Evolutionary conservation across 2,329 filamentous ascomycete species (phyloP).

Genomic region (Aplosporella prunicola): DNA sequence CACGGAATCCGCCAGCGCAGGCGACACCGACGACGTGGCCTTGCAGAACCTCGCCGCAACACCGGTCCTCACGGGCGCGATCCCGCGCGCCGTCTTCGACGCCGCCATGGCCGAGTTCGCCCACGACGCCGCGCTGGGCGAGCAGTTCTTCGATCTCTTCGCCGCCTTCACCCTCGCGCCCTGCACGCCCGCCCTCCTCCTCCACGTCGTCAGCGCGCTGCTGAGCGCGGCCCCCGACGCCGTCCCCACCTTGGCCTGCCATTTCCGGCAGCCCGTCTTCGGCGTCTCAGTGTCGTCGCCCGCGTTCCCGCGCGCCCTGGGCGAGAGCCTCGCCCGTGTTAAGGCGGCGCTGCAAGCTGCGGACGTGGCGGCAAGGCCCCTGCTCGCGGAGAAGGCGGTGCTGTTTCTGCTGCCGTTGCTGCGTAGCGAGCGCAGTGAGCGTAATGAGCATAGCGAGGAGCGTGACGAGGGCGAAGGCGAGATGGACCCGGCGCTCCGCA

Average conservation of each 20-base stretch:
- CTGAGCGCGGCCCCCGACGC: slow-evolving; percentile 46
- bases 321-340: slow-evolving; percentile 54
- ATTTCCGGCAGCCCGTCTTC: slow-evolving; percentile 60
- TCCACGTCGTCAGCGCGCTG: slow-evolving; percentile 63
- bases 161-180: slow-evolving; percentile 57
- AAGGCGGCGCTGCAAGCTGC: slow-evolving; percentile 38
- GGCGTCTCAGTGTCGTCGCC: slow-evolving; percentile 54
- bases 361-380: not conserved
- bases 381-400: slow-evolving; percentile 39
- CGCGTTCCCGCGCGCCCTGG: slow-evolving; percentile 64
- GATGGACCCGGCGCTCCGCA: too few species aligned
- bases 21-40: slow-evolving; percentile 40
- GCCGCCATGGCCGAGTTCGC: slow-evolving; percentile 70
- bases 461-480: too few species aligned
- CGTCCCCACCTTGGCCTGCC: slow-evolving; percentile 54
- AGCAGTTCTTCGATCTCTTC: slow-evolving; percentile 74
- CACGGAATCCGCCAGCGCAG: slow-evolving; percentile 43
- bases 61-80: slow-evolving; percentile 82
- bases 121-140: slow-evolving; percentile 55
- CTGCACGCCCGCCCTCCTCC: slow-evolving; percentile 56
- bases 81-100: slow-evolving; percentile 86
- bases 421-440: not conserved
- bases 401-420: slow-evolving; percentile 33
- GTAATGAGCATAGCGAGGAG: too few species aligned
- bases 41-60: slow-evolving; percentile 60